A percentile compares a stretch with the other conserved stretches of the same genome.
phyloP scores from a whole-genome alignment of 108 stramenopile species.

The Parietichytrium sp. region DNA sequence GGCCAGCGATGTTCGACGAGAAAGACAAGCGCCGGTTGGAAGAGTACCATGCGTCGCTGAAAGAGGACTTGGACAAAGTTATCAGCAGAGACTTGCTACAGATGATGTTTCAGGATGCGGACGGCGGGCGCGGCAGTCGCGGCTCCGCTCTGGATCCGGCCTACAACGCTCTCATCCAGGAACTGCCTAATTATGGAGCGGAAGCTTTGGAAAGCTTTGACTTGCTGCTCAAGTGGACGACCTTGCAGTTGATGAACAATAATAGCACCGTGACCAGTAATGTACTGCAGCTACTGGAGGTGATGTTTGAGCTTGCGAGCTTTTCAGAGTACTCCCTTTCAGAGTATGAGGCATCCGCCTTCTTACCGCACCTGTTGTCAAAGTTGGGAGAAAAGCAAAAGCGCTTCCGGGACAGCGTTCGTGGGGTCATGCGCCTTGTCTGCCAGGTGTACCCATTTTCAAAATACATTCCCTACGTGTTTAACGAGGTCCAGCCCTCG shows the following conservation, averaged over 20 bases:
- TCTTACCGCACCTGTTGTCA: neutral
- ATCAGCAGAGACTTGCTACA: neutral
- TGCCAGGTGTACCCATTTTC: constrained; percentile 6
- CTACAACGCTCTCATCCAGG: neutral
- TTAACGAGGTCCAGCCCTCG: neutral
- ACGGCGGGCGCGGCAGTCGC: neutral
- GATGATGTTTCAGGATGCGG: constrained; percentile 1
- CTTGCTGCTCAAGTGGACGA: neutral
- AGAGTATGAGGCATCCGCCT: constrained; percentile 10
- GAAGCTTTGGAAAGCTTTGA: constrained; percentile 25
- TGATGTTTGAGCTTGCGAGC: constrained; percentile 27
- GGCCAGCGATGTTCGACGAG: constrained; percentile 32
- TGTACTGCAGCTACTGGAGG: neutral
- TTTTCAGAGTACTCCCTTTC: neutral
- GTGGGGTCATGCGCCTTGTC: constrained; percentile 5
- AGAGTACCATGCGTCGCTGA: neutral
- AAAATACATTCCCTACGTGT: neutral
- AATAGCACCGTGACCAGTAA: constrained; percentile 25
- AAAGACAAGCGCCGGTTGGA: constrained; percentile 6
- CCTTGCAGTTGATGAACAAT: constrained; percentile 14
- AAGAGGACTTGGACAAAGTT: constrained; percentile 14
- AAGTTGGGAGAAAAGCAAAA: constrained; percentile 21
- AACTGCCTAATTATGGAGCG: constrained; percentile 13
- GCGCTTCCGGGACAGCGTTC: neutral
- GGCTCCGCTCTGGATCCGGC: constrained; percentile 31